Conservation (phyloP, 208 protist species). For the Trypanosoma congolense region DNA sequence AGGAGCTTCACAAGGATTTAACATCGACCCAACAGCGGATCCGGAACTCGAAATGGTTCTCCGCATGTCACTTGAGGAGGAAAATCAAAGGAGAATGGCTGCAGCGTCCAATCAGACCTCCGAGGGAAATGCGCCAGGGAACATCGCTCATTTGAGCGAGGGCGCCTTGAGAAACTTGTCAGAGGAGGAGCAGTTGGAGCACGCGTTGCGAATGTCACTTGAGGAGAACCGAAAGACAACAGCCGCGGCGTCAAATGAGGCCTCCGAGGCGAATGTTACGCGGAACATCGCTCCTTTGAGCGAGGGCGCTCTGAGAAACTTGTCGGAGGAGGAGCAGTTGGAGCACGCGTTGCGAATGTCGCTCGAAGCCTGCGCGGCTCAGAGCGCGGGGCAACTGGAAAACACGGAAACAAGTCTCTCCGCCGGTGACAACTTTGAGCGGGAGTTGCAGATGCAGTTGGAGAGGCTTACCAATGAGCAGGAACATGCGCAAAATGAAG, state of each 20-base stretch:
- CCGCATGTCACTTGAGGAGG: slow-evolving; percentile 92
- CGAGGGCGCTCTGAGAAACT: slow-evolving; percentile 34
- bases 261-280: slow-evolving; percentile 11
- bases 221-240: slow-evolving; percentile 31
- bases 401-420: too few relatives aligned
- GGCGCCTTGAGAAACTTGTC: slow-evolving; percentile 49
- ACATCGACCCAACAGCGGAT: slow-evolving; percentile 88
- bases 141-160: not conserved
- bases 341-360: slow-evolving; percentile 73
- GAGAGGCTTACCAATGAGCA: not conserved
- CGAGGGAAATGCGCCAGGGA: slow-evolving; percentile 8
- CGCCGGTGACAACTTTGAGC: too few relatives aligned
- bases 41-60: slow-evolving; percentile 95
- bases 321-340: slow-evolving; percentile 87
- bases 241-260: not conserved
- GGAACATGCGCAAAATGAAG: too few relatives aligned
- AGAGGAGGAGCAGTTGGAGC: slow-evolving; percentile 83
- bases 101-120: slow-evolving; percentile 15
- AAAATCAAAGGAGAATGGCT: slow-evolving; percentile 84
- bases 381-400: too few relatives aligned
- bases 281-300: too few relatives aligned
- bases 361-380: too few relatives aligned
- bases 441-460: too few relatives aligned
- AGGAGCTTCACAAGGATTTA: slow-evolving; percentile 51
- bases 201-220: slow-evolving; percentile 76